phyloP scores from a whole-genome alignment of 768 basidiomycete species.

The Myochromella boudieri region DNA sequence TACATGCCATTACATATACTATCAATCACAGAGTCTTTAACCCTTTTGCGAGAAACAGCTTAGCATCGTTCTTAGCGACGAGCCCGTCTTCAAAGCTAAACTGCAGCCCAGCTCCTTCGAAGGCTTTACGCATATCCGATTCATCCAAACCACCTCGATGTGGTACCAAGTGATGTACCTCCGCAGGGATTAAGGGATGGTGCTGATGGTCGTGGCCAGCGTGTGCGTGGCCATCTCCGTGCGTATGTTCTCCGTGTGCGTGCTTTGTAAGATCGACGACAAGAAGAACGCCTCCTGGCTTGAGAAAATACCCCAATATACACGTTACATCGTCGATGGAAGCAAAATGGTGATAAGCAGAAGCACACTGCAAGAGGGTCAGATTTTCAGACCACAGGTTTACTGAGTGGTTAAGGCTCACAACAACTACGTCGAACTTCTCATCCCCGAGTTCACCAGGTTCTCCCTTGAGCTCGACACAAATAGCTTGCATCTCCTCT shows the following conservation, averaged over 20 bases:
- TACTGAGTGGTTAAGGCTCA: conserved; percentile 32
- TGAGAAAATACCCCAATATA: conserved; percentile 55
- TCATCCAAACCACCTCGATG: conserved; percentile 56
- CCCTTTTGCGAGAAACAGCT: conserved; percentile 61
- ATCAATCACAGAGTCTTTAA: too few relatives aligned
- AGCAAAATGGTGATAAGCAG: conserved; percentile 66
- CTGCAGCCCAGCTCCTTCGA: conserved; percentile 52
- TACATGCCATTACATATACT: too few relatives aligned
- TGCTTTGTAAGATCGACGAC: conserved; percentile 46
- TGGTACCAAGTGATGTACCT: conserved; percentile 46
- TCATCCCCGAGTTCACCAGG: conserved; percentile 47
- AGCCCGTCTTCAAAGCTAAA: conserved; percentile 38
- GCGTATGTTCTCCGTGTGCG: conserved; percentile 4
- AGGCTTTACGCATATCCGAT: conserved; percentile 45
- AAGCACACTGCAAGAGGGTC: conserved; percentile 47
- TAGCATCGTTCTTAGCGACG: conserved; percentile 29
- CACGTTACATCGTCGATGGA: conserved; percentile 52
- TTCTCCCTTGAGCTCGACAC: conserved; percentile 46
- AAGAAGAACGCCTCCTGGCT: conserved; percentile 59
- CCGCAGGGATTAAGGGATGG: conserved; percentile 26
- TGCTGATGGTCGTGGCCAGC: conserved; percentile 5
- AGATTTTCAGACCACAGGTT: background rate
- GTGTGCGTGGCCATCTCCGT: conserved; percentile 1
- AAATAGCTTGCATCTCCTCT: conserved; percentile 68
- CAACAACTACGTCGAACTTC: conserved; percentile 71